phyloP scores from a whole-genome alignment of 139 green algal species.

The Auxenochlorella protothecoides region DNA sequence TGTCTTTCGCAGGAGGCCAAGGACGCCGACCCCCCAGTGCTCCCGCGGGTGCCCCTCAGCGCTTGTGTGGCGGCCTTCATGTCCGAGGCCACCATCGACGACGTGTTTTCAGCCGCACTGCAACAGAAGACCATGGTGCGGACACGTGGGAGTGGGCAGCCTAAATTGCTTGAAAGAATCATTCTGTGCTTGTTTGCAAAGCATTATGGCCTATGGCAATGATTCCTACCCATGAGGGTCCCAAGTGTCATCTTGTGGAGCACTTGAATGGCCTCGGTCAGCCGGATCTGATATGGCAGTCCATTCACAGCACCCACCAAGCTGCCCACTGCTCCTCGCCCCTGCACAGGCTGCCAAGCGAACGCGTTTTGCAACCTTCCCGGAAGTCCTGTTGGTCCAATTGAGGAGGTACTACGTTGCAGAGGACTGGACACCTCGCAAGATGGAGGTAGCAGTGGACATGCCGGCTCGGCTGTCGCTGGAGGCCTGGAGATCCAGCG shows the following conservation, averaged over 20 bases:
- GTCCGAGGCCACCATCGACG: conserved; percentile 50
- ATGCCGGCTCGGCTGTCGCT: conserved; percentile 63
- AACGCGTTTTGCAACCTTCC: conserved; percentile 73
- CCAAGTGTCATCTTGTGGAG: too few species aligned
- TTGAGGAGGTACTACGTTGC: conserved; percentile 68
- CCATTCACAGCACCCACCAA: not conserved
- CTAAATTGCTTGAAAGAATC: too few species aligned
- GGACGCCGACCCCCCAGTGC: conserved; percentile 25
- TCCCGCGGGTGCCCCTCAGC: conserved; percentile 68
- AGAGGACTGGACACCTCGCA: conserved; percentile 78
- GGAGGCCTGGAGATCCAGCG: conserved; percentile 25
- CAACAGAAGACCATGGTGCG: conserved; percentile 32
- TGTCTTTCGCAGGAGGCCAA: not conserved
- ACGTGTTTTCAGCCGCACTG: conserved; percentile 68
- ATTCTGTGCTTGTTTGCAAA: too few species aligned
- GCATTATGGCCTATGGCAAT: too few species aligned
- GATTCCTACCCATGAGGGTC: too few species aligned
- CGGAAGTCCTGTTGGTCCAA: conserved; percentile 78
- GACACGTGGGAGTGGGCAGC: too few species aligned
- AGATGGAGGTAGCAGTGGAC: conserved; percentile 39
- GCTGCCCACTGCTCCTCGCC: not conserved
- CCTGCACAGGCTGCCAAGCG: conserved; percentile 25
- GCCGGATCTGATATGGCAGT: too few species aligned
- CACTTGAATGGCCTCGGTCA: too few species aligned
- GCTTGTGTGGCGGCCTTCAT: conserved; percentile 70